Conservation (phyloP, 2,329 filamentous ascomycete genomes). For the Beauveria bassiana region DNA sequence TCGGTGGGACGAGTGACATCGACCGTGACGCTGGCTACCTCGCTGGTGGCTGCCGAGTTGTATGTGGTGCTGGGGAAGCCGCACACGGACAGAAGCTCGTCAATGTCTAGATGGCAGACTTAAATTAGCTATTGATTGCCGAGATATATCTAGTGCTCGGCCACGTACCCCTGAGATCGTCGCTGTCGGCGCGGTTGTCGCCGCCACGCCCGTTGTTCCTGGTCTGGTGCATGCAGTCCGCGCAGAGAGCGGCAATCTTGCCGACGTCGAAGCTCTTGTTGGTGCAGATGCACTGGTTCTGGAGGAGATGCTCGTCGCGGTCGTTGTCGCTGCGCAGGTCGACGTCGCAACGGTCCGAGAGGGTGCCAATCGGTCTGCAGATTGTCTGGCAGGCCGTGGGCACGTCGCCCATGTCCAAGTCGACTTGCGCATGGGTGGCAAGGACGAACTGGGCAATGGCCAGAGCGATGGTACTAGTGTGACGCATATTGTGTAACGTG, state of each 20-base stretch:
- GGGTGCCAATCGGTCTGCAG: conserved; percentile 28
- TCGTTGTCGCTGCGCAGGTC: conserved; percentile 23
- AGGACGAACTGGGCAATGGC: not conserved
- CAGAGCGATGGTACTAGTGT: not conserved
- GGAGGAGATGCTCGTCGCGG: conserved; percentile 27
- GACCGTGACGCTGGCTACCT: conserved; percentile 26
- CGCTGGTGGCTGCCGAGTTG: conserved; percentile 4
- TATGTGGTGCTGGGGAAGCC: conserved; percentile 7
- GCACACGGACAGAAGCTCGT: not conserved
- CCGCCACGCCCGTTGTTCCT: not conserved
- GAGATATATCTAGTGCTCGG: not conserved
- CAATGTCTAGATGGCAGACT: not conserved
- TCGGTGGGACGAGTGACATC: conserved; percentile 24
- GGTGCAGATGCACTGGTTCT: conserved; percentile 33
- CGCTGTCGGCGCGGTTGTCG: not conserved
- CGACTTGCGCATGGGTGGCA: conserved; percentile 21
- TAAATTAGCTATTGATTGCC: not conserved
- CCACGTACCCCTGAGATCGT: not conserved
- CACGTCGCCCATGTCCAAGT: conserved; percentile 26
- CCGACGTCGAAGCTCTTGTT: conserved; percentile 33
- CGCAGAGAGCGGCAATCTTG: conserved; percentile 20
- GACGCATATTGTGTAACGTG: not conserved
- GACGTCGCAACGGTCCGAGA: conserved; percentile 28
- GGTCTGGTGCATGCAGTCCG: conserved; percentile 2
- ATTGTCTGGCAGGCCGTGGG: conserved; percentile 26